These are phyloP conservation scores for Yarrowia sp. DNA, from an alignment of 805 yeast species.

Conservation along the genomic window DNA sequence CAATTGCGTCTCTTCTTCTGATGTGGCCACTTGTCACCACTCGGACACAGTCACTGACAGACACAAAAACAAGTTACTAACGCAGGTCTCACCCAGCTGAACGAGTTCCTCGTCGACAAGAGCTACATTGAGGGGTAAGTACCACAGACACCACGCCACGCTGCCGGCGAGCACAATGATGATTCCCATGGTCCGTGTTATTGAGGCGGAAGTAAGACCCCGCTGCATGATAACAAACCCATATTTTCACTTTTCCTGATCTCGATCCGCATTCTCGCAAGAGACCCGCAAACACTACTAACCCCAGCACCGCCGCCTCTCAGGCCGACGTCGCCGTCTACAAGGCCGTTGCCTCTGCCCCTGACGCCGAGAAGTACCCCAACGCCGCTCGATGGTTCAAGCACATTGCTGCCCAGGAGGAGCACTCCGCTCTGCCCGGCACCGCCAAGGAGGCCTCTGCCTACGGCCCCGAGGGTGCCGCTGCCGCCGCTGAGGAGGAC, in stretches of 20 bases:
- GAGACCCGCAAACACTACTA: not conserved
- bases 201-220: conserved; percentile 28
- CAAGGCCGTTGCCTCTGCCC: conserved; percentile 68
- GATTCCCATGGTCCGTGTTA: conserved; percentile 28
- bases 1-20: too few species aligned
- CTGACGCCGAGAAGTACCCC: conserved; percentile 73
- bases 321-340: conserved; percentile 94
- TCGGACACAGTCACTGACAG: too few species aligned
- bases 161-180: not conserved
- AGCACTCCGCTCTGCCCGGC: conserved; percentile 76
- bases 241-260: conserved; percentile 26
- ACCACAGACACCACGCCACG: not conserved
- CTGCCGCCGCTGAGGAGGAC: conserved; percentile 65
- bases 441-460: conserved; percentile 47
- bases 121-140: conserved; percentile 96
- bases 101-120: conserved; percentile 86
- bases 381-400: conserved; percentile 97
- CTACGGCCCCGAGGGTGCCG: conserved; percentile 53
- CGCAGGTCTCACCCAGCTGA: conserved; percentile 61
- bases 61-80: too few species aligned
- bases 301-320: conserved; percentile 55
- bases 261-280: not conserved
- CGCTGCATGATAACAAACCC: conserved; percentile 26
- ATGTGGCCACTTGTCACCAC: too few species aligned
- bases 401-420: conserved; percentile 93